These are phyloP conservation scores for Crithidia bombi DNA, from an alignment of 208 protist genomes.

Conservation along the genomic window DNA sequence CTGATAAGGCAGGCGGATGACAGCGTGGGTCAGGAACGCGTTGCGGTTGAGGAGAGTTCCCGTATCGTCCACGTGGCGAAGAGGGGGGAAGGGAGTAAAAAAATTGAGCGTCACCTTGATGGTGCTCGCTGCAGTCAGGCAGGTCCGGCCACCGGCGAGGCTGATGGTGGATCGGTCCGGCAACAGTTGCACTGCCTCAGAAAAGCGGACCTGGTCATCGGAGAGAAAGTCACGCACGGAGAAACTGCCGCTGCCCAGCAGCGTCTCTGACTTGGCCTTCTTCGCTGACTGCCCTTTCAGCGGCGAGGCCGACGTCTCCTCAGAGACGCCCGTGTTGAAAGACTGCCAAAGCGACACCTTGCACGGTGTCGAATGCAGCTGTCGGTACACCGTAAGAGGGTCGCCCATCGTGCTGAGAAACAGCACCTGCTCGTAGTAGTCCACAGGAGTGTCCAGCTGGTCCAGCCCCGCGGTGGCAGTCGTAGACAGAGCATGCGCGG, in stretches of 20 bases:
- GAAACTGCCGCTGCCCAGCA: conserved; percentile 57
- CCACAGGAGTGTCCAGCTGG: neutral
- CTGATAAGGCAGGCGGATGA: conserved; percentile 75
- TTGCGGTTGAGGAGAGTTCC: conserved; percentile 34
- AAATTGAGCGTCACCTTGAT: conserved; percentile 69
- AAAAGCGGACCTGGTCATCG: conserved; percentile 50
- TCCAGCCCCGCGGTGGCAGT: neutral
- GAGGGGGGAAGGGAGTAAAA: conserved; percentile 51
- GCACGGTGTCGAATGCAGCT: conserved; percentile 26
- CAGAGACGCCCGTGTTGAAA: conserved; percentile 12
- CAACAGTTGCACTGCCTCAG: conserved; percentile 43
- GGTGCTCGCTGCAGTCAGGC: conserved; percentile 54
- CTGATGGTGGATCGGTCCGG: conserved; percentile 34
- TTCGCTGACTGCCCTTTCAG: neutral
- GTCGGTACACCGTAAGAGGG: conserved; percentile 40
- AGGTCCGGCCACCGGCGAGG: conserved; percentile 30
- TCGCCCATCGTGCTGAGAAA: conserved; percentile 31
- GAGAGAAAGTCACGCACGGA: conserved; percentile 57
- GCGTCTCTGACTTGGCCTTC: conserved; percentile 13
- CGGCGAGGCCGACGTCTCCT: neutral
- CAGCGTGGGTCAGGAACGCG: conserved; percentile 63
- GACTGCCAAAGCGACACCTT: conserved; percentile 40
- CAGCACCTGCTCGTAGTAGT: conserved; percentile 31
- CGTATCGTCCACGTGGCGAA: conserved; percentile 60
- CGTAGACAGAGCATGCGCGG: neutral